These are phyloP conservation scores for Byssoonygena ceratinophila DNA, from an alignment of 2,329 filamentous ascomycete species.

Conservation along the genomic window DNA sequence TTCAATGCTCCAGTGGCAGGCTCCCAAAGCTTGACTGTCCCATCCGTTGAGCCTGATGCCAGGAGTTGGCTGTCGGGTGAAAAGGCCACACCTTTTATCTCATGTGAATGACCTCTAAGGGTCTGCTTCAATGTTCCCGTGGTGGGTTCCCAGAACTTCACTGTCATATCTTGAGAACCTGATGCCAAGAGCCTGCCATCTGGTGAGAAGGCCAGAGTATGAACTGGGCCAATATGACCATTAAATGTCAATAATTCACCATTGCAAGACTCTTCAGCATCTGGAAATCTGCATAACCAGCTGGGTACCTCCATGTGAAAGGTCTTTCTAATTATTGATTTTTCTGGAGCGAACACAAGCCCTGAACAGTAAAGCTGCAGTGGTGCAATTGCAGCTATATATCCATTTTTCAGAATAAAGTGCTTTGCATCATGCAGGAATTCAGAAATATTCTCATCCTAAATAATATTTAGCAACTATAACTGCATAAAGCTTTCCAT, in stretches of 20 bases:
- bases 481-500: background rate
- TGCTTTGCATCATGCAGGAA: conserved; percentile 5
- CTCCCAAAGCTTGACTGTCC: conserved; percentile 17
- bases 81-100: conserved; percentile 9
- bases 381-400: background rate
- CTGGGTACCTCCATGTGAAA: conserved; percentile 2
- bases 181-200: conserved; percentile 10
- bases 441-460: background rate
- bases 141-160: conserved; percentile 13
- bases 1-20: background rate
- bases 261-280: background rate
- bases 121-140: conserved; percentile 13
- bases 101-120: conserved; percentile 14
- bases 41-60: background rate
- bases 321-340: background rate
- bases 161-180: conserved; percentile 13
- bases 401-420: conserved; percentile 2
- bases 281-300: background rate
- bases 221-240: conserved; percentile 5
- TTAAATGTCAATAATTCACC: conserved; percentile 5
- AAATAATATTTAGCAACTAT: background rate
- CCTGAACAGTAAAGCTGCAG: conserved; percentile 8
- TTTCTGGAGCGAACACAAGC: conserved; percentile 1
- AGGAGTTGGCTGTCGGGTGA: conserved; percentile 1
- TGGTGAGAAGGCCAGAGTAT: conserved; percentile 12